Base-by-base conservation (phyloP, 2,329 filamentous ascomycete genomes). In the Elsinoe australis region DNA sequence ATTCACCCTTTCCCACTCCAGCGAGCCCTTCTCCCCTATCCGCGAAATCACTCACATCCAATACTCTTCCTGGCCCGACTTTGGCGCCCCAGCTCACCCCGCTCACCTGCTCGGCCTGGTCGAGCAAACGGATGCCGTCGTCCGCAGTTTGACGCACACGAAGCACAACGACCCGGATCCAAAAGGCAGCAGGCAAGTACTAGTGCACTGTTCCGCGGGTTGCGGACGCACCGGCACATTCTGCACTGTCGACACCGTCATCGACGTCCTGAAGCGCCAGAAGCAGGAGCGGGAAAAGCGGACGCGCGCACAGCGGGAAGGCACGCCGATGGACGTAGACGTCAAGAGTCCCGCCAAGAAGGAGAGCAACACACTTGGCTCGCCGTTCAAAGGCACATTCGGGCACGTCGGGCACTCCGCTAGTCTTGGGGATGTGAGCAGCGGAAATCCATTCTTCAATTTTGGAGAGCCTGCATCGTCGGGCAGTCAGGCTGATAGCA, bases 21-120 rank as follows among this genome's bases (percentile, higher is more conserved):
- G 77, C 1, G 77, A 85, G 50, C 89, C 90, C 0, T 95, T 95
- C 60, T 79, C 80, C 15, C 85, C 87, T 0, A 83, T 95, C 55
- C 84, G 90, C 18, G 89, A 96, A 65, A 83, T 98, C 53, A 95
- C 89, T 0, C 92, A 98, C 57, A 71, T 98, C 10, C 89, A 96
- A 61, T 96, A 95, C 63, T 81, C 87, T 0, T 82, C 84, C n/a
- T 98, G 92, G 92, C 92, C 92, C 0, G 92, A 98, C 61, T 95
- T 96, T 65, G 92, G 92, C 15, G 84, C 88, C 0, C 90, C 90
- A 0, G 88, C 92, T 0, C 85, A 94, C 59, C 88, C 92, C 1
- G 79, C 80, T 4, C 88, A 96, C 59, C 74, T 98, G 1, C 74
- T 98, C 12, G 85, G 83, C 1, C 69, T 98, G 12, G 85, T 96